Conservation (phyloP, 352 stramenopile species). For the Blastocystis sp. region DNA sequence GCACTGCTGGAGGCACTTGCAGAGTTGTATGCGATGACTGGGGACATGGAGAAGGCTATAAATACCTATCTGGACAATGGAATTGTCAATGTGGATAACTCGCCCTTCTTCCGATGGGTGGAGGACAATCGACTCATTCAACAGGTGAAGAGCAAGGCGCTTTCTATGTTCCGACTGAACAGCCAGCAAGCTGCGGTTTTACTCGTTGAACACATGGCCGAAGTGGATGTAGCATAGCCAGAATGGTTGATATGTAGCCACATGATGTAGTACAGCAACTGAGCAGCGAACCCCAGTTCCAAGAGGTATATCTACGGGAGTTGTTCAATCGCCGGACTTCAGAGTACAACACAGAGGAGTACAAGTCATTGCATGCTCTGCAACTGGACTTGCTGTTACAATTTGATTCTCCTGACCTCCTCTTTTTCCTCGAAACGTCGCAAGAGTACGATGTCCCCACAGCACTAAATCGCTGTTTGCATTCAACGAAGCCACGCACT, state of each 20-base stretch:
- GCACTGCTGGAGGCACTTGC: conserved; percentile 1
- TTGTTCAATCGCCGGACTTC: conserved; percentile 32
- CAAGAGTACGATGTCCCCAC: conserved; percentile 49
- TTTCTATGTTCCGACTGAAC: conserved; percentile 30
- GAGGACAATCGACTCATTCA: background rate
- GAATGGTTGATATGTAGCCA: background rate
- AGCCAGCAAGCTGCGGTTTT: conserved; percentile 3
- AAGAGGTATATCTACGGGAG: conserved; percentile 41
- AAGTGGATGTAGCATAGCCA: background rate
- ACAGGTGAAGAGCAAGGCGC: background rate
- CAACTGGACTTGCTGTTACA: conserved; percentile 26
- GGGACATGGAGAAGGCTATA: background rate
- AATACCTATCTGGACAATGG: background rate
- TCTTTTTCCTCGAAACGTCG: conserved; percentile 36
- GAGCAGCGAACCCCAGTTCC: background rate
- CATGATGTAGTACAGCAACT: background rate
- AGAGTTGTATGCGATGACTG: conserved; percentile 25
- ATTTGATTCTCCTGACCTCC: conserved; percentile 26
- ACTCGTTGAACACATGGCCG: background rate
- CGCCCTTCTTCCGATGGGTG: conserved; percentile 18
- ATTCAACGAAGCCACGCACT: background rate
- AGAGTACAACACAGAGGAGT: conserved; percentile 54
- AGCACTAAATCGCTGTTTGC: conserved; percentile 7
- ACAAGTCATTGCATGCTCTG: conserved; percentile 22
- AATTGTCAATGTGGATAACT: background rate